A percentile compares a stretch with the other conserved stretches of the same genome.
These are phyloP conservation scores for Colletotrichum karsti DNA, from an alignment of 2,329 filamentous ascomycete genomes.

Conservation along the genomic window DNA sequence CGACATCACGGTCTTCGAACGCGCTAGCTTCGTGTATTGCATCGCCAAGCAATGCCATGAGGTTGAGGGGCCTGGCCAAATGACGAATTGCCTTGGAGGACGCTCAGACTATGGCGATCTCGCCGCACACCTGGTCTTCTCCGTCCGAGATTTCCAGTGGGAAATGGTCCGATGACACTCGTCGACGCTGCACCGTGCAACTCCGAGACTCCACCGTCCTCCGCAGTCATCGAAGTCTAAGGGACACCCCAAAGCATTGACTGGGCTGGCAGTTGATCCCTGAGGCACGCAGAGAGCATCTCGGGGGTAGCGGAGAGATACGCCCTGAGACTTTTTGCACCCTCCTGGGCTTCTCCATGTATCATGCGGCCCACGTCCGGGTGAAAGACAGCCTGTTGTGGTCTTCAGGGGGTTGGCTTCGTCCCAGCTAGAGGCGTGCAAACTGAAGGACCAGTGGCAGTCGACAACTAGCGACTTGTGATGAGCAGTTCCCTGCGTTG, in stretches of 20 bases:
- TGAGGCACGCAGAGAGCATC: not conserved
- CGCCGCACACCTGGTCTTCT: not conserved
- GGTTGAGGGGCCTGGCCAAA: not conserved
- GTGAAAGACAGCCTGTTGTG: not conserved
- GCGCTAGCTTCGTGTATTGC: not conserved
- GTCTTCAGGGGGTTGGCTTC: not conserved
- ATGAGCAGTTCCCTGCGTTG: not conserved
- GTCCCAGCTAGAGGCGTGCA: not conserved
- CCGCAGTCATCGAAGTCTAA: constrained; percentile 23
- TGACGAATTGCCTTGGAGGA: not conserved
- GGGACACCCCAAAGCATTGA: constrained; percentile 5
- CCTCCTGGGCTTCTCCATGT: not conserved
- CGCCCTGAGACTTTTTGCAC: not conserved
- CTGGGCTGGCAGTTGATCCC: constrained; percentile 5
- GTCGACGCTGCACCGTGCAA: constrained; percentile 23
- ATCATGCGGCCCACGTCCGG: not conserved
- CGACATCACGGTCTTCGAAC: not conserved
- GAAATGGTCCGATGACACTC: constrained; percentile 28
- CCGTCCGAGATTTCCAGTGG: constrained; percentile 22
- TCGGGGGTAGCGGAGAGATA: constrained; percentile 9
- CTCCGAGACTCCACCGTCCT: constrained; percentile 19
- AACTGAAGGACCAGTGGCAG: not conserved
- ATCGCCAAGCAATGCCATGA: constrained; percentile 1
- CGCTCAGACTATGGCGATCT: constrained; percentile 16
- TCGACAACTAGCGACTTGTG: not conserved